Percentiles rank a stretch among this genome's conserved stretches.
These are phyloP conservation scores for Mariannaea elegans DNA, from an alignment of 2,329 filamentous ascomycete genomes.

Conservation along the genomic window DNA sequence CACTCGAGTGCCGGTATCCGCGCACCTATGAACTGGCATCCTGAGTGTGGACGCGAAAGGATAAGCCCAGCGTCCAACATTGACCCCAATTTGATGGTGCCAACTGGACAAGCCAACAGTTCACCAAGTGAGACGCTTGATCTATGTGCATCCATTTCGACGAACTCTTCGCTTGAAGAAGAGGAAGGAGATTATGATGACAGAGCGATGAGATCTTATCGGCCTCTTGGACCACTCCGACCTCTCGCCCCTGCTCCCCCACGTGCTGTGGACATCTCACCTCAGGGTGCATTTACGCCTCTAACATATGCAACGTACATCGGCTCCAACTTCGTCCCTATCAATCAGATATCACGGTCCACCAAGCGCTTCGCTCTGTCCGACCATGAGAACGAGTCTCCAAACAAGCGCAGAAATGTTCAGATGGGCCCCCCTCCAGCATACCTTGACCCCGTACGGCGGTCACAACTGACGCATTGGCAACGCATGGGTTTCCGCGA, in stretches of 20 bases:
- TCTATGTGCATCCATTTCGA: background rate
- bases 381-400: conserved; percentile 4
- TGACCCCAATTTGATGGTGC: background rate
- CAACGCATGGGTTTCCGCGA: conserved; percentile 13
- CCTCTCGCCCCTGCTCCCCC: conserved; percentile 3
- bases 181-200: background rate
- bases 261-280: background rate
- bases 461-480: conserved; percentile 3
- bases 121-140: background rate
- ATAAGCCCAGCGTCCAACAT: background rate
- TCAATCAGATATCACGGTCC: background rate
- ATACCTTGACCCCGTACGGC: background rate
- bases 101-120: too few species aligned
- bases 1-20: background rate
- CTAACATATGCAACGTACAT: background rate
- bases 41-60: too few species aligned
- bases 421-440: background rate
- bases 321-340: background rate
- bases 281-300: background rate
- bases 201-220: background rate
- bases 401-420: conserved; percentile 6
- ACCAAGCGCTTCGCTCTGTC: background rate
- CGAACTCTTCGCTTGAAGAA: background rate
- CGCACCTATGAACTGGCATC: too few species aligned
- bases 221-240: background rate